Evolutionary conservation across 2,329 filamentous ascomycete species (phyloP), one percentile per base, ranked within the genome.

Genomic region (Ceratocystis variospora): DNA sequence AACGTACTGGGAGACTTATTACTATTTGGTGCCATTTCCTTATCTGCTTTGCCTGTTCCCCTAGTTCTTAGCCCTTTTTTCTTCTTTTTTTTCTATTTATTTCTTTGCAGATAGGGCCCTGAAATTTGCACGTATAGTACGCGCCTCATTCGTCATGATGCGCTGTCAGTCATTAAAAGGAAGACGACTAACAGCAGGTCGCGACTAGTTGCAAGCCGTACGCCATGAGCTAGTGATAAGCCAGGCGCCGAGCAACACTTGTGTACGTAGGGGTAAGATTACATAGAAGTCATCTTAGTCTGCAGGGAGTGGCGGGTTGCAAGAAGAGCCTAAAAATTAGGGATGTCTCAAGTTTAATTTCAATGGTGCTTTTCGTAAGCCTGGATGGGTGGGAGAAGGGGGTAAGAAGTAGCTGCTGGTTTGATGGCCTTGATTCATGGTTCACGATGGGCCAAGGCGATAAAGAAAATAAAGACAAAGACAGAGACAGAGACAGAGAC

Each of bases 281-380:
- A 41, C 37, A 12, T 15, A 41, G 3, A 41, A 12, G 10, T 10
- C 46, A 50, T n/a, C 46, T 12, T 19, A 25, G 22, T 25, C 22
- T 50, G 46, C n/a, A 57, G 25, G 25, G 22, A 31, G 17, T 5
- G 28, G 25, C 2, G 28, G 15, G 15, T 19, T 50, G 46, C n/a
- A 25, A 50, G 46, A n/a, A 37, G 33, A 59, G 28, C 12, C 28
- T 37, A 59, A 59, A 37, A 59, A 31, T 31, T 19, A 25, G 10
- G 55, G 28, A 37, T 59, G 55, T 59, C 55, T 59, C 55, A 37
- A 22, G 55, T 59, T 59, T 59, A 59, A 59, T 59, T 37, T 59
- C 55, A 12, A 59, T 59, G 55, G 33, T 33, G 53, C 15, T 19
- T 31, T 37, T n/a, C 17, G 53, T 17, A 3, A 33, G 12, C 25